Conservation (phyloP, 805 yeast genomes). For the Saturnispora ahearnii region DNA sequence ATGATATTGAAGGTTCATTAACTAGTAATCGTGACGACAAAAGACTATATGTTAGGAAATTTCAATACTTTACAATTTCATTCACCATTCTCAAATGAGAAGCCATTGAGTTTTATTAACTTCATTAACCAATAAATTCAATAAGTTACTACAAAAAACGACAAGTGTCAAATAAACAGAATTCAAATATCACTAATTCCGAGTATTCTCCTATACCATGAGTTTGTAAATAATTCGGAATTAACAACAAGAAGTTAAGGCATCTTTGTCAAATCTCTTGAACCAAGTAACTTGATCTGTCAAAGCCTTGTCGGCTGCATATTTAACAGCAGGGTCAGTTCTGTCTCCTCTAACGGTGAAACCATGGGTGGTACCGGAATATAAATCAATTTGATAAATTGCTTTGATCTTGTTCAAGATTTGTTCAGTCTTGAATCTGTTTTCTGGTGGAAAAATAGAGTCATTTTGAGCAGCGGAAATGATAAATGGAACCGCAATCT, state of each 20-base stretch:
- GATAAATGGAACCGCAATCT: slow-evolving; percentile 49
- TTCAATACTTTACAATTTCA: no score
- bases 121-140: no score
- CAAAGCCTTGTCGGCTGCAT: slow-evolving; percentile 62
- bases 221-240: neutral
- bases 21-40: no score
- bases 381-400: slow-evolving; percentile 52
- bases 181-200: neutral
- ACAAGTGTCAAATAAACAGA: no score
- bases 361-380: slow-evolving; percentile 65
- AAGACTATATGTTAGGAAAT: no score
- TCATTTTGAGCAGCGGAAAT: slow-evolving; percentile 75
- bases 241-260: neutral
- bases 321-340: slow-evolving; percentile 39
- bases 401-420: slow-evolving; percentile 38
- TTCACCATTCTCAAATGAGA: no score
- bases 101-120: no score
- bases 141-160: no score
- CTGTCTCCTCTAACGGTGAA: slow-evolving; percentile 73
- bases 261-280: slow-evolving; percentile 27
- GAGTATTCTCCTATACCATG: neutral
- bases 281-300: slow-evolving; percentile 35
- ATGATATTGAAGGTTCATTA: no score
- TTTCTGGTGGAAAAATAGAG: slow-evolving; percentile 48
- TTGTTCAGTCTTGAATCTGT: slow-evolving; percentile 53